Conservation (phyloP, 306 rosid genomes). For the Styphnolobium japonicum region DNA sequence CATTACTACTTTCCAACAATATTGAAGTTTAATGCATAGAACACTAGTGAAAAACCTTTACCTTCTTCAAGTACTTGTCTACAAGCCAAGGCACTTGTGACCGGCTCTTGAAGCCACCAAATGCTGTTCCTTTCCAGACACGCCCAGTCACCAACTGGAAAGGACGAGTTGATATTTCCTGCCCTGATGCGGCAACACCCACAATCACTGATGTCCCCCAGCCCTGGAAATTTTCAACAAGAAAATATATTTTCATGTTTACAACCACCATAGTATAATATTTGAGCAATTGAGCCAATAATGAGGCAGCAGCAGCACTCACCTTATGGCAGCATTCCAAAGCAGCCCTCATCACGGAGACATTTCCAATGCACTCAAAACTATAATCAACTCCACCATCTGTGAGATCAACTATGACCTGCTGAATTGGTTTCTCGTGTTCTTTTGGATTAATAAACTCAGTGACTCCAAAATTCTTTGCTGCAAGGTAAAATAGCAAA, state of each 20-base stretch:
- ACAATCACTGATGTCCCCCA: conserved; percentile 97
- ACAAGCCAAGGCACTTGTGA: conserved; percentile 98
- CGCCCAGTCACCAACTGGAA: conserved; percentile 98
- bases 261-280: background rate
- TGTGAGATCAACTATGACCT: conserved; percentile 79
- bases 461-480: conserved; percentile 83
- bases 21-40: background rate
- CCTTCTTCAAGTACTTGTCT: conserved; percentile 94
- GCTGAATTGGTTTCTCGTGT: conserved; percentile 84
- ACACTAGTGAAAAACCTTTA: conserved; percentile 12
- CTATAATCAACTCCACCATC: conserved; percentile 97
- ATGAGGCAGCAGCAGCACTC: conserved; percentile 19
- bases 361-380: conserved; percentile 98
- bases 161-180: conserved; percentile 90
- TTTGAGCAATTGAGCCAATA: conserved; percentile 4
- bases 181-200: conserved; percentile 93
- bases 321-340: conserved; percentile 97
- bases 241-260: background rate
- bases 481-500: conserved; percentile 46
- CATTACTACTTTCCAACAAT: background rate
- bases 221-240: conserved; percentile 54
- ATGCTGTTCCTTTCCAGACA: conserved; percentile 98
- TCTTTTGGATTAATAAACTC: conserved; percentile 94
- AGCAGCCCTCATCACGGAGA: conserved; percentile 89
- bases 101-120: conserved; percentile 96